Conservation (phyloP, 2,329 filamentous ascomycete genomes). For the Paecilomyces niveus region DNA sequence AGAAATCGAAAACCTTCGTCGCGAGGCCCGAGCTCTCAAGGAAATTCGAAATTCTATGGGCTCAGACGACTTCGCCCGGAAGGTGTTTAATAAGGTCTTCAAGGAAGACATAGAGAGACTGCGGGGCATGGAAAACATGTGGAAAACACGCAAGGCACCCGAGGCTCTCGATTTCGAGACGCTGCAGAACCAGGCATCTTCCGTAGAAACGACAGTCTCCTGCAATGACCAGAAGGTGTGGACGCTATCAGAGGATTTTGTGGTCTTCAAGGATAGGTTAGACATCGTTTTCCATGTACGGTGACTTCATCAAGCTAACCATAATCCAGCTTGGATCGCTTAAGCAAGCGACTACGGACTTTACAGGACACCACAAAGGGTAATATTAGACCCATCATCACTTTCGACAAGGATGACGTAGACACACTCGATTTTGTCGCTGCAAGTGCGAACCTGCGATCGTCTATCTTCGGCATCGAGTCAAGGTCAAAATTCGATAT, state of each 20-base stretch:
- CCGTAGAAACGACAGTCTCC: conserved; percentile 47
- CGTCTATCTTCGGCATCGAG: conserved; percentile 82
- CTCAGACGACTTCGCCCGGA: conserved; percentile 64
- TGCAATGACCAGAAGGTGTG: conserved; percentile 68
- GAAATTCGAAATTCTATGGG: conserved; percentile 76
- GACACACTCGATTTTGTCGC: conserved; percentile 94
- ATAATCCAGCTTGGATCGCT: conserved; percentile 54
- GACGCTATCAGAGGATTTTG: conserved; percentile 75
- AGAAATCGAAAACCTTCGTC: conserved; percentile 81
- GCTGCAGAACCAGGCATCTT: conserved; percentile 48
- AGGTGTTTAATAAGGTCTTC: conserved; percentile 92
- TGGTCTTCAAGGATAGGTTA: conserved; percentile 72
- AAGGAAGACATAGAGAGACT: conserved; percentile 74
- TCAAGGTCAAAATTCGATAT: conserved; percentile 88
- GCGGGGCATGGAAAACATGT: conserved; percentile 89
- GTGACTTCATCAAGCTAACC: conserved; percentile 7
- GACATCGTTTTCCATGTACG: neutral
- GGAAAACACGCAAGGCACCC: conserved; percentile 74
- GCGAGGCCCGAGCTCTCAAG: conserved; percentile 77
- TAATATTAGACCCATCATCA: conserved; percentile 53
- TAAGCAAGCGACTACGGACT: conserved; percentile 66
- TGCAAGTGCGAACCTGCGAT: conserved; percentile 81
- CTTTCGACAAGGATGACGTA: conserved; percentile 93
- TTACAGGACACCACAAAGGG: conserved; percentile 48
- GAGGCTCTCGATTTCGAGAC: conserved; percentile 63